These are phyloP conservation scores for Aspergillus vadensis DNA, from an alignment of 2,329 filamentous ascomycete species.

Conservation along the genomic window DNA sequence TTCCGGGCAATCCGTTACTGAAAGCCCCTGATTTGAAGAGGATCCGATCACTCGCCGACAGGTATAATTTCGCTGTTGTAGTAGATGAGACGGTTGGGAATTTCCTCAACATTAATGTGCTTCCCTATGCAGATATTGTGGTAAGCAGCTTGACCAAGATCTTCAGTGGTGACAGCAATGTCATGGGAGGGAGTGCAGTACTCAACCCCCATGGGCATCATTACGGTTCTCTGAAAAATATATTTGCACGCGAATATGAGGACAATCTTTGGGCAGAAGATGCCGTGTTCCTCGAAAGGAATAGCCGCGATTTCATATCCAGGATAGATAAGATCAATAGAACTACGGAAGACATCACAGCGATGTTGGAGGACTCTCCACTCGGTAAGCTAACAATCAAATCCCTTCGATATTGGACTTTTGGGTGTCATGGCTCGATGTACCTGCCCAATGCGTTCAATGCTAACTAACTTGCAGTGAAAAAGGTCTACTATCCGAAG, in stretches of 20 bases:
- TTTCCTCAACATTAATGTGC: slow-evolving; percentile 91
- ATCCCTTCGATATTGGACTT: background rate
- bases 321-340: slow-evolving; percentile 81
- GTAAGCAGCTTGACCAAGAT: slow-evolving; percentile 96
- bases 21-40: slow-evolving; percentile 79
- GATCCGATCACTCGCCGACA: slow-evolving; percentile 77
- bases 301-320: slow-evolving; percentile 85
- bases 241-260: slow-evolving; percentile 70
- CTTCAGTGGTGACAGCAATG: slow-evolving; percentile 96
- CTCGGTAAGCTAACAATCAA: slow-evolving; percentile 44
- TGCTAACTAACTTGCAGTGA: slow-evolving; percentile 58
- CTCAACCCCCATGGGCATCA: slow-evolving; percentile 68
- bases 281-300: slow-evolving; percentile 90
- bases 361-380: slow-evolving; percentile 64
- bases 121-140: slow-evolving; percentile 85
- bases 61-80: slow-evolving; percentile 85
- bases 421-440: background rate
- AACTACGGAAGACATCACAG: slow-evolving; percentile 82
- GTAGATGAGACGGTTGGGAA: slow-evolving; percentile 97
- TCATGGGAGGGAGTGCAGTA: slow-evolving; percentile 83
- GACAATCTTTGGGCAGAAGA: slow-evolving; percentile 96
- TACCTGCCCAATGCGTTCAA: background rate
- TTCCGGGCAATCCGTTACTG: slow-evolving; percentile 88
- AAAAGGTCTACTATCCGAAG: slow-evolving; percentile 85
- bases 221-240: slow-evolving; percentile 68